A percentile compares a stretch with the other conserved stretches of the same genome.
These are phyloP conservation scores for Emergomyces orientalis DNA, from an alignment of 2,329 filamentous ascomycete species.

Conservation along the genomic window DNA sequence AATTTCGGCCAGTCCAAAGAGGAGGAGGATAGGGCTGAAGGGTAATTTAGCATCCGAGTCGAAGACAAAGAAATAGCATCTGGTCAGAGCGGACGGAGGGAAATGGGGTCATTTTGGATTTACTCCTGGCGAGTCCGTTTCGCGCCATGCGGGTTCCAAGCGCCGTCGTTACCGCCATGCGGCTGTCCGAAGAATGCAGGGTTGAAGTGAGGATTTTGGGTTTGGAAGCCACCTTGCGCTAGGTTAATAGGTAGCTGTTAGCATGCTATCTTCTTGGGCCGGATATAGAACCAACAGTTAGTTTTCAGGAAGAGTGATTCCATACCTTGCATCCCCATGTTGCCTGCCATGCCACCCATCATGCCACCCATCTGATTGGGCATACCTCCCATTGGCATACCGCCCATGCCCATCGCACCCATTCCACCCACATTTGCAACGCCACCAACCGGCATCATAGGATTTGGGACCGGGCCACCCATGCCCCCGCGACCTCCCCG, in stretches of 20 bases:
- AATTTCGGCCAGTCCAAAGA: background rate
- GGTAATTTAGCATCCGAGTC: background rate
- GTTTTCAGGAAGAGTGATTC: background rate
- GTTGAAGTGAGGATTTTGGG: slow-evolving; percentile 62
- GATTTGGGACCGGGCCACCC: slow-evolving; percentile 43
- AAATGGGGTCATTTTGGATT: background rate
- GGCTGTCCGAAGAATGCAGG: slow-evolving; percentile 58
- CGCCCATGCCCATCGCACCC: slow-evolving; percentile 46
- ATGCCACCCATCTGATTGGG: slow-evolving; percentile 17
- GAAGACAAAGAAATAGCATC: background rate
- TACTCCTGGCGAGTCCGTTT: slow-evolving; percentile 69
- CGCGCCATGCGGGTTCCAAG: slow-evolving; percentile 72
- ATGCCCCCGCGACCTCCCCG: slow-evolving; percentile 51
- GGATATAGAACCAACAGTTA: background rate
- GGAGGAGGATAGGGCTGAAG: background rate
- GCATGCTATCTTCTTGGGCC: background rate
- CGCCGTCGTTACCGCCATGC: slow-evolving; percentile 46
- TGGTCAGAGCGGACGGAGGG: background rate
- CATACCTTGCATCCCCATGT: slow-evolving; percentile 44
- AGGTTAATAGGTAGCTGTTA: background rate
- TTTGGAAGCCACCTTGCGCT: slow-evolving; percentile 52
- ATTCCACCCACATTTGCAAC: slow-evolving; percentile 42
- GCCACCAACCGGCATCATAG: slow-evolving; percentile 30
- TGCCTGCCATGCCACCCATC: slow-evolving; percentile 42
- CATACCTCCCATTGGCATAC: slow-evolving; percentile 50